Evolutionary conservation across 371 early-diverging fungal genomes (phyloP).

Genomic region (Apophysomyces sp.): DNA sequence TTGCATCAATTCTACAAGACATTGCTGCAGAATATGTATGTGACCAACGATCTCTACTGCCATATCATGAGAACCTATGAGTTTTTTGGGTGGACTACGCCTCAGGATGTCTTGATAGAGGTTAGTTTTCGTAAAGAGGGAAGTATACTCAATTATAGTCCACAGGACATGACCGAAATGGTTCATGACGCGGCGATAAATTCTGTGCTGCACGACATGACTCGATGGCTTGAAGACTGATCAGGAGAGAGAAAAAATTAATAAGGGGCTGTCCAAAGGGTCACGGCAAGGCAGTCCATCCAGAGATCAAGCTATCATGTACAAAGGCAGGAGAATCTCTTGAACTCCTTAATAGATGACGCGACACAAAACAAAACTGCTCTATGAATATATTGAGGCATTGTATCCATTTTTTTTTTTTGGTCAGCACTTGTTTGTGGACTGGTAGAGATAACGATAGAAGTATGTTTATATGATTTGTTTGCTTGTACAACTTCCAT

Average conservation of each 20-base stretch:
- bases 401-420: too few relatives aligned
- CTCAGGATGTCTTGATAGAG: background rate
- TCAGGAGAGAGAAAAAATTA: background rate
- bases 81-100: constrained; percentile 6
- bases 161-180: background rate
- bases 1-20: constrained; percentile 20
- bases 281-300: too few relatives aligned
- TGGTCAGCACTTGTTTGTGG: too few relatives aligned
- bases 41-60: constrained; percentile 25
- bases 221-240: background rate
- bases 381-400: too few relatives aligned
- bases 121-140: background rate
- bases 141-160: background rate
- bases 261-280: background rate
- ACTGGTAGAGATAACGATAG: too few relatives aligned
- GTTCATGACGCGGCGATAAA: background rate
- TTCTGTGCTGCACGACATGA: background rate
- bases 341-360: too few relatives aligned
- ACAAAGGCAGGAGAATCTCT: too few relatives aligned
- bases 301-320: too few relatives aligned
- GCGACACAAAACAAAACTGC: too few relatives aligned
- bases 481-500: too few relatives aligned
- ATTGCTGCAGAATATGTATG: constrained; percentile 21
- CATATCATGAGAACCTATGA: constrained; percentile 23
- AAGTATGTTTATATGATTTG: too few relatives aligned